Evolutionary conservation across 2,329 filamentous ascomycete species (phyloP).

Genomic region (Trichoderma sp.): DNA sequence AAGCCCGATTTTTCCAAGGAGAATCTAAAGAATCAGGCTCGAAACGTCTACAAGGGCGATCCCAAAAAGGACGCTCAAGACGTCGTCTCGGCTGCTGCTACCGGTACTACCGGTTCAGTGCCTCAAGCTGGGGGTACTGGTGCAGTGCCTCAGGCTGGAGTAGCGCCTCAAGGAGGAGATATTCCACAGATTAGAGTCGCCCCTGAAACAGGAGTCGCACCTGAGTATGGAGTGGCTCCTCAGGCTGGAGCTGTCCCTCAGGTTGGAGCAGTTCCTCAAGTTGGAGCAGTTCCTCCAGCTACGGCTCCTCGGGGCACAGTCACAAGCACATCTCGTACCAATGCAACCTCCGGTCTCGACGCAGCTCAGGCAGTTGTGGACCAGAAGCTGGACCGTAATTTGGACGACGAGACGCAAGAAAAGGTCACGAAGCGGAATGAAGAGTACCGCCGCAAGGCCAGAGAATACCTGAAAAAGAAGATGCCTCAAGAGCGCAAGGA

Average conservation of each 20-base stretch:
- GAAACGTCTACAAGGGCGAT: constrained; percentile 59
- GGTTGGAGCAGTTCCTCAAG: neutral
- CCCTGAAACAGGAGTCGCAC: neutral
- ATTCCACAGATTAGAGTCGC: neutral
- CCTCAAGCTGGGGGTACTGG: constrained; percentile 47
- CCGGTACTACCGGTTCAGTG: constrained; percentile 38
- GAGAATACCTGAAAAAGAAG: constrained; percentile 80
- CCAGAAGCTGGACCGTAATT: constrained; percentile 60
- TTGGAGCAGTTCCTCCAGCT: constrained; percentile 40
- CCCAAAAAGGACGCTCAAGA: constrained; percentile 61
- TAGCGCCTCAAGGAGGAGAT: constrained; percentile 22
- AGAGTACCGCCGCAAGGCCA: constrained; percentile 52
- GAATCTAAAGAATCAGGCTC: constrained; percentile 67
- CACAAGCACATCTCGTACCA: constrained; percentile 28
- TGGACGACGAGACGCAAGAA: constrained; percentile 65
- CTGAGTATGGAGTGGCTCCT: constrained; percentile 37
- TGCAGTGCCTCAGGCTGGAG: neutral
- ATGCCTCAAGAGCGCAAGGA: constrained; percentile 91
- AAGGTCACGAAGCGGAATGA: constrained; percentile 46
- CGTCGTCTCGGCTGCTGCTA: constrained; percentile 59
- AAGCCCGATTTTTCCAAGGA: constrained; percentile 73
- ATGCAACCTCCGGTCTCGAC: constrained; percentile 40
- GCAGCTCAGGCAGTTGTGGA: constrained; percentile 49
- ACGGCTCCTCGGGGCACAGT: neutral
- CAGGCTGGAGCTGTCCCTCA: constrained; percentile 35